Evolutionary conservation across 345 rosid species (phyloP).

Genomic region (Pistacia atlantica): DNA sequence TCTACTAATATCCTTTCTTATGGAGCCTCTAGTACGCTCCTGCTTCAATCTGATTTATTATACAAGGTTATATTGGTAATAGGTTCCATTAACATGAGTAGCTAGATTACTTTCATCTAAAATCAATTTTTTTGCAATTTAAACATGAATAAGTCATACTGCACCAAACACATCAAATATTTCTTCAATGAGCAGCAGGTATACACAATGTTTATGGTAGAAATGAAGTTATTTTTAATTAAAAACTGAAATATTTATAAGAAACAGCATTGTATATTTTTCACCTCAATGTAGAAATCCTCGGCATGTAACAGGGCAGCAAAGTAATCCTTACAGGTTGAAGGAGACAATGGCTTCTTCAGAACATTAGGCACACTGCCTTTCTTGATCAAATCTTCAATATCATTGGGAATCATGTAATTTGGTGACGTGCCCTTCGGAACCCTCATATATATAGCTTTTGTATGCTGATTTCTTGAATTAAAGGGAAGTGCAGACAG

Average conservation of each 20-base stretch:
- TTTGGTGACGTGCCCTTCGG: constrained; percentile 19
- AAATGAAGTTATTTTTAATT: neutral
- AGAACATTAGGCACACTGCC: constrained; percentile 31
- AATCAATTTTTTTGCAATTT: too few species aligned
- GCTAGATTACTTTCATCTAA: too few species aligned
- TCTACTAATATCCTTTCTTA: too few species aligned
- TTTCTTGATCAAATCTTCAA: constrained; percentile 24
- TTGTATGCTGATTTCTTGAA: neutral
- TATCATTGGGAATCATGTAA: constrained; percentile 33
- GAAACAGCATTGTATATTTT: neutral
- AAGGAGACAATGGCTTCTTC: constrained; percentile 16
- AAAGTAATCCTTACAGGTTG: constrained; percentile 33
- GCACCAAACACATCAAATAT: neutral
- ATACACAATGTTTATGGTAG: neutral
- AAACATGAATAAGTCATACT: neutral
- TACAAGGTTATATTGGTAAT: too few species aligned
- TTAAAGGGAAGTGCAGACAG: constrained; percentile 2
- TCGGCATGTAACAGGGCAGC: constrained; percentile 44
- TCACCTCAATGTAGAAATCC: constrained; percentile 41
- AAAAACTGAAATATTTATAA: neutral
- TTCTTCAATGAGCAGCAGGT: neutral
- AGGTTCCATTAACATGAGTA: too few species aligned
- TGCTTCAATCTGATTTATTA: too few species aligned
- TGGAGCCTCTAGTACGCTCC: too few species aligned
- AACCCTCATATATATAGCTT: neutral